Base-by-base conservation (phyloP, 257 asterid genomes). In the Salvia hispanica region DNA sequence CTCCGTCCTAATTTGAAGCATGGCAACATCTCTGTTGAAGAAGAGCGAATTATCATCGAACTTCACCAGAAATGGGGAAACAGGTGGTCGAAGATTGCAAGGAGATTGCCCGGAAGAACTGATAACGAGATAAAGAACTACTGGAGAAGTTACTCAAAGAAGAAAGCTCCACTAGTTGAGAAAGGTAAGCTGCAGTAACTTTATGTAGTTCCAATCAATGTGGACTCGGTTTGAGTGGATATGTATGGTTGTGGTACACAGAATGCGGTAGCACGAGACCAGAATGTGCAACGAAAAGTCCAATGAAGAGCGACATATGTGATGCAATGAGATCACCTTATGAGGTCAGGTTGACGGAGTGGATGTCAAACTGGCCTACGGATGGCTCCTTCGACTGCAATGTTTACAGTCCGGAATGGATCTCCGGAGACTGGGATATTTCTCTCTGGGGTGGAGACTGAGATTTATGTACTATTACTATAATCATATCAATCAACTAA, bases 51-150 rank as follows among this genome's bases (percentile, higher is more conserved):
- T 37, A 87, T 90, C 50, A 16, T 82, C 42, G 72, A 78, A 57
- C 87, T 85, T 44, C 95, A 87, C 13, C 70, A 80, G 74, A 80
- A 82, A 68, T 82, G 85, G 88, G 96, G 95, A 44, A 90, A 90
- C 76, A 85, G 84, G 93, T 90, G 97, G 97, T 83, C 95, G 25
- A 85, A 76, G 73, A 90, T 88, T 48, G 97, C 95, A 2, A 69
- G 72, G 68, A 79, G 77, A 65, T 69, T 90, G 79, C 85, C 95
- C 0, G 97, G 97, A 75, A 77, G 95, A 77, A 90, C 97, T 2
- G 95, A 90, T 39, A 90, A 90, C 53, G 95, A 86, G 77, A 84
- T 90, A 42, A 90, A 90, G 74, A 90, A 88, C 77, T 88, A 81
- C 4, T 88, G 95, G 95, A 80, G 87, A 79, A 78, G 87, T 69